Evolutionary conservation across 768 basidiomycete species (phyloP).

Genomic region (Tulasnella sp.): DNA sequence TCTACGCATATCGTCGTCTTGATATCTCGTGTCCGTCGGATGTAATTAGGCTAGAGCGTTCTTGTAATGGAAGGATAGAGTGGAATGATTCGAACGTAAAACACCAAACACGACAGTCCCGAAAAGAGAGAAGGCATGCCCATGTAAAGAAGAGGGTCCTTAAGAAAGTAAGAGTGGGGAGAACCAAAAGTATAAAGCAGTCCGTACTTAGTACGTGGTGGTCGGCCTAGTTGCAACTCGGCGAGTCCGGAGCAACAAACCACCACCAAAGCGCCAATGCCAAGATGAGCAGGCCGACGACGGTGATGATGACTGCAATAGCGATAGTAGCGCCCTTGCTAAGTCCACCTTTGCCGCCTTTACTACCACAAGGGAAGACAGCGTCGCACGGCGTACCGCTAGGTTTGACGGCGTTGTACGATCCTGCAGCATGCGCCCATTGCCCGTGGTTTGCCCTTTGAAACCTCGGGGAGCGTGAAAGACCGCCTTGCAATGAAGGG

Average conservation of each 20-base stretch:
- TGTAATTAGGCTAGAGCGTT: neutral
- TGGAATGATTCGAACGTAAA: neutral
- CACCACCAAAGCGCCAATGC: slow-evolving; percentile 22
- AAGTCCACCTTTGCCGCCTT: slow-evolving; percentile 24
- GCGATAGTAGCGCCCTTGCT: slow-evolving; percentile 53
- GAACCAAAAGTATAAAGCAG: slow-evolving; percentile 11
- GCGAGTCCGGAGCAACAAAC: neutral
- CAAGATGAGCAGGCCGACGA: slow-evolving; percentile 49
- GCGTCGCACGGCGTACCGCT: slow-evolving; percentile 67
- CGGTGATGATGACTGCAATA: slow-evolving; percentile 51
- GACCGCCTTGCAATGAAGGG: neutral
- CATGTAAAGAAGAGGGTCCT: neutral
- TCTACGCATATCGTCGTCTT: neutral
- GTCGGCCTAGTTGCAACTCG: neutral
- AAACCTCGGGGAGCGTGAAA: too few relatives aligned
- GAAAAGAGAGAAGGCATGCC: neutral
- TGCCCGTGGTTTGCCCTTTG: too few relatives aligned
- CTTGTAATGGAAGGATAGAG: neutral
- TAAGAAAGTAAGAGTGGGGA: neutral
- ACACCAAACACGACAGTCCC: neutral
- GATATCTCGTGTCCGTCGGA: neutral
- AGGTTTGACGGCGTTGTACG: slow-evolving; percentile 50
- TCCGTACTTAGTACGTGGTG: neutral
- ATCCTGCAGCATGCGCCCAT: too few relatives aligned
- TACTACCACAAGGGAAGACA: slow-evolving; percentile 36